Evolutionary conservation across 352 stramenopile species (phyloP).

Genomic region (Phytophthora lateralis): DNA sequence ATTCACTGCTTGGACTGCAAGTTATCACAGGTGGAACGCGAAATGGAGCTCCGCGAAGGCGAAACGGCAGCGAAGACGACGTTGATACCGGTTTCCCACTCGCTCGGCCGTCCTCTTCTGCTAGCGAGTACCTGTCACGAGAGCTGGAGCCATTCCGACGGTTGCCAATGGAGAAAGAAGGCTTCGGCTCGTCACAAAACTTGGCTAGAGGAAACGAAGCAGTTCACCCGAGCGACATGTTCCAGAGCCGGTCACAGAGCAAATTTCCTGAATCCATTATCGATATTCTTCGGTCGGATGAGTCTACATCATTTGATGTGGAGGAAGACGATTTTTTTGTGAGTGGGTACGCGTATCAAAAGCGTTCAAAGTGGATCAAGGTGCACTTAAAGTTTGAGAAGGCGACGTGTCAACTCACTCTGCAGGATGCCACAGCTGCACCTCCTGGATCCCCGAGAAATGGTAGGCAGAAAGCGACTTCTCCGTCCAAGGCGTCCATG

Average conservation of each 20-base stretch:
- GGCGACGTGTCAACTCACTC: conserved; percentile 51
- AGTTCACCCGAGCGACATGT: conserved; percentile 73
- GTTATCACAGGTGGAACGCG: conserved; percentile 19
- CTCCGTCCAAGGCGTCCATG: conserved; percentile 33
- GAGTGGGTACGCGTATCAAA: conserved; percentile 75
- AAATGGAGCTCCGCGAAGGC: conserved; percentile 24
- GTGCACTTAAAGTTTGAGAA: conserved; percentile 78
- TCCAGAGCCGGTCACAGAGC: conserved; percentile 71
- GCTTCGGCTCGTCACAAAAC: conserved; percentile 68
- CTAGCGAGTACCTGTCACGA: conserved; percentile 65
- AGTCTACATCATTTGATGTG: conserved; percentile 57
- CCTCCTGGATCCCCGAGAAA: conserved; percentile 6
- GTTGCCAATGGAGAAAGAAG: conserved; percentile 74
- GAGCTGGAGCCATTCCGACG: conserved; percentile 72
- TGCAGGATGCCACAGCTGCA: conserved; percentile 43
- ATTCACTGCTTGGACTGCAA: conserved; percentile 42
- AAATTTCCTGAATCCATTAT: conserved; percentile 76
- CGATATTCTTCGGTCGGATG: conserved; percentile 68
- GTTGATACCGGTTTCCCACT: conserved; percentile 61
- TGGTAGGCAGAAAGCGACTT: conserved; percentile 21
- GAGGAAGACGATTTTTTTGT: conserved; percentile 61
- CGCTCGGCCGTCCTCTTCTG: conserved; percentile 59
- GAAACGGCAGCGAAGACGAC: conserved; percentile 42
- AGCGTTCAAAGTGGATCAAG: conserved; percentile 75
- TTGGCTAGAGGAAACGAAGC: conserved; percentile 56